Conservation (phyloP, 2,329 filamentous ascomycete genomes). For the Aspergillus luchuensis region DNA sequence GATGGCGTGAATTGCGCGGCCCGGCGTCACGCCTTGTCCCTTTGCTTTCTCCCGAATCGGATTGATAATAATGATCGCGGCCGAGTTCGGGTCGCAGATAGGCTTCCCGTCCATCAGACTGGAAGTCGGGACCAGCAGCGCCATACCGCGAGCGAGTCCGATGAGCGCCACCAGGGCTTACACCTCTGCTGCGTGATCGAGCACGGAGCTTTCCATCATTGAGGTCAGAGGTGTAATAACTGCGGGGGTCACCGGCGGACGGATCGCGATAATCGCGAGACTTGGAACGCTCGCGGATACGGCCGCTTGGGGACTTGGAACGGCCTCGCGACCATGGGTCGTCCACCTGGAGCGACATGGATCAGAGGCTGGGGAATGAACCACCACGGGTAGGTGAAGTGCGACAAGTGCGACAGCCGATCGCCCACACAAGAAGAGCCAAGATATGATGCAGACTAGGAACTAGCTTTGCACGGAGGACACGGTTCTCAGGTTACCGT, state of each 20-base stretch:
- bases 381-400: conserved; percentile 6
- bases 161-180: conserved; percentile 21
- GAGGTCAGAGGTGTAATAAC: conserved; percentile 34
- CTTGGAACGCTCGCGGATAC: conserved; percentile 44
- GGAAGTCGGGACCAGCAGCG: conserved; percentile 25
- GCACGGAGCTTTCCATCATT: conserved; percentile 29
- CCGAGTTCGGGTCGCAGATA: conserved; percentile 20
- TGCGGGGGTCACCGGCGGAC: conserved; percentile 14
- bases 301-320: conserved; percentile 48
- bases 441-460: neutral
- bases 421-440: neutral
- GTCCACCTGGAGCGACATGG: conserved; percentile 43
- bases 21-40: conserved; percentile 14
- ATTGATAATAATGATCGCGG: conserved; percentile 31
- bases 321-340: conserved; percentile 47
- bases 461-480: neutral
- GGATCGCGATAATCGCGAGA: conserved; percentile 44
- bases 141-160: conserved; percentile 26
- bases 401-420: conserved; percentile 3
- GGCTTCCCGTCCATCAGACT: conserved; percentile 22
- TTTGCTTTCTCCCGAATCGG: conserved; percentile 26
- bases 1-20: conserved; percentile 25
- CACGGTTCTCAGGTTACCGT: neutral
- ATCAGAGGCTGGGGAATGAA: conserved; percentile 7
- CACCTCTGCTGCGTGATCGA: conserved; percentile 23